phyloP scores from a whole-genome alignment of 2,329 filamentous ascomycete genomes.

The Hymenoscyphus occultus region DNA sequence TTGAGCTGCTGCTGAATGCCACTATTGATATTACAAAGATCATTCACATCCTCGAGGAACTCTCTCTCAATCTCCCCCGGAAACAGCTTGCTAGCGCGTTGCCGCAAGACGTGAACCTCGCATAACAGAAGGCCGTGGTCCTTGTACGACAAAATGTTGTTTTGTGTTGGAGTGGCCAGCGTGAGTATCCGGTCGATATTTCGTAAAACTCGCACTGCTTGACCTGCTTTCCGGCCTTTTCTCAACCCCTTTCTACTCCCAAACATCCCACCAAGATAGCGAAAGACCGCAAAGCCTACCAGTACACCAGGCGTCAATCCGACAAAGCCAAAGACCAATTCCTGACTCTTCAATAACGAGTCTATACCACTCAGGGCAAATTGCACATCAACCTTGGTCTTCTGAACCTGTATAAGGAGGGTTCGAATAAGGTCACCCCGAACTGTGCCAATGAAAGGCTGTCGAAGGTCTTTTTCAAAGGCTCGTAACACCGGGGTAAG shows the following conservation, averaged over 20 bases:
- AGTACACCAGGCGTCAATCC: constrained; percentile 91
- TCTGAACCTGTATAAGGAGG: constrained; percentile 93
- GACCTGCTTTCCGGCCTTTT: constrained; percentile 62
- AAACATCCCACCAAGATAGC: constrained; percentile 69
- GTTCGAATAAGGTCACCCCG: constrained; percentile 85
- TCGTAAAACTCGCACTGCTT: constrained; percentile 73
- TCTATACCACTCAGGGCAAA: constrained; percentile 96
- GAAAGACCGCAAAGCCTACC: constrained; percentile 70
- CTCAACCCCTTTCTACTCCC: constrained; percentile 68
- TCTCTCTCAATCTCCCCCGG: constrained; percentile 75
- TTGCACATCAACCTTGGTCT: constrained; percentile 98
- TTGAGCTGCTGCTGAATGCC: constrained; percentile 75
- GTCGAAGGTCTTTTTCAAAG: constrained; percentile 84
- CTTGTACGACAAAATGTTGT: constrained; percentile 80
- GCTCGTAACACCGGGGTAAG: constrained; percentile 87
- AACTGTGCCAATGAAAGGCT: constrained; percentile 77
- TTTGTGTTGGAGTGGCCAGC: constrained; percentile 65
- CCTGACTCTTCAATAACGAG: constrained; percentile 89
- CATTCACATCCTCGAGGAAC: constrained; percentile 83
- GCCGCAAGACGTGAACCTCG: constrained; percentile 80
- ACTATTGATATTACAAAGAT: constrained; percentile 75
- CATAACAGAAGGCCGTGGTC: constrained; percentile 88
- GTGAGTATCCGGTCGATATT: constrained; percentile 83
- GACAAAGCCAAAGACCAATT: constrained; percentile 96
- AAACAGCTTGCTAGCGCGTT: constrained; percentile 63